A percentile compares a stretch with the other conserved stretches of the same genome.
Conservation (phyloP, 2,329 filamentous ascomycete genomes). For the Hypoxylon rubiginosum region DNA sequence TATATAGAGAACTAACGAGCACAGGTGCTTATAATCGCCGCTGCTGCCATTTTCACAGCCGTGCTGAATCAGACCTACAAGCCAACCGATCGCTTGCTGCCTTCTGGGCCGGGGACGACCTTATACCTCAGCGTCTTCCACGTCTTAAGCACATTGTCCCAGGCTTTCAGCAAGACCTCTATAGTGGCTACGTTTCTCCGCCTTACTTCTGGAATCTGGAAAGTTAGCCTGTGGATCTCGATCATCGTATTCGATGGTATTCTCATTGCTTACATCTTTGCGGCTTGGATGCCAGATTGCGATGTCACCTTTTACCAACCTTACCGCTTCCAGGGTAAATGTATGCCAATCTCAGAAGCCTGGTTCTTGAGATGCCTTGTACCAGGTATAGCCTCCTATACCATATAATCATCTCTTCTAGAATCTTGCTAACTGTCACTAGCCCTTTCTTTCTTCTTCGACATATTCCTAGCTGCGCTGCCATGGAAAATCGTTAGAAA, state of each 20-base stretch:
- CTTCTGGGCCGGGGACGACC: constrained; percentile 27
- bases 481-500: constrained; percentile 40
- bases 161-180: constrained; percentile 41
- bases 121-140: constrained; percentile 37
- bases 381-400: constrained; percentile 26
- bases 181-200: constrained; percentile 36
- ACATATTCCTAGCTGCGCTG: constrained; percentile 35
- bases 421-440: constrained; percentile 10
- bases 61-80: constrained; percentile 28
- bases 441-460: constrained; percentile 39
- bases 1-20: background rate
- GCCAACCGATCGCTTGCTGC: background rate
- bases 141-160: constrained; percentile 36
- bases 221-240: constrained; percentile 18
- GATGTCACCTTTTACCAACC: constrained; percentile 9
- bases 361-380: constrained; percentile 26
- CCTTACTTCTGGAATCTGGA: constrained; percentile 38
- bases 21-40: constrained; percentile 32
- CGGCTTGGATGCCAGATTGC: constrained; percentile 41
- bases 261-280: constrained; percentile 31
- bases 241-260: constrained; percentile 28
- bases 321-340: constrained; percentile 26
- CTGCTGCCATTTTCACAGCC: constrained; percentile 17
- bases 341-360: constrained; percentile 25
- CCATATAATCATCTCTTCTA: background rate